Base-by-base conservation (phyloP, 2,329 filamentous ascomycete genomes). In the Zymoseptoria brevis region DNA sequence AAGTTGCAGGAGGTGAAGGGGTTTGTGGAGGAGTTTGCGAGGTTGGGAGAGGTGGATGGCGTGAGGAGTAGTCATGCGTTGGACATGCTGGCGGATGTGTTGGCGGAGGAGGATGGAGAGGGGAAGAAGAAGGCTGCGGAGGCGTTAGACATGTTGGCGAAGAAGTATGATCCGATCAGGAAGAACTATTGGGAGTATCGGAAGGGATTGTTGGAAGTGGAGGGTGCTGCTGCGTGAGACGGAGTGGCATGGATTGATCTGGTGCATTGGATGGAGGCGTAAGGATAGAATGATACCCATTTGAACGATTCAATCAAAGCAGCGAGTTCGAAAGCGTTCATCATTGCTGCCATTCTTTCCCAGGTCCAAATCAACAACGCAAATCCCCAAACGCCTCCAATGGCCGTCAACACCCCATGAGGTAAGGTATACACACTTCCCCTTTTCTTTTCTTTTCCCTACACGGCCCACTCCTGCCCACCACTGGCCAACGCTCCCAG, bases 131-230 rank as follows among this genome's bases (percentile, higher is more conserved):
- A 84, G 72, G 91, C 91, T 1, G 83, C 80, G 57, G 75, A 84
- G 69, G 90, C 88, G 61, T 75, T 96, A 68, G 82, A 82, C 59
- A 77, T 95, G 62, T 74, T 99, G 69, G 87, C 84, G 53, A 85
- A 87, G 69, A 92, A 87, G 77, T 99, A 91, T 82, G 94, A 99
- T 79, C 90, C 89, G 6, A 87, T 99, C 61, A 81, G 94, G 59
- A 87, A 86, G 64, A 93, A 92, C 64, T 99, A 96, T 75, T 99
- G 94, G 94, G 86, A 89, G 68, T 96, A 88, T 76, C 80, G 83
- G 70, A 85, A 84, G 71, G 75, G 72, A 50, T 70, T 78, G 66
- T 70, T 84, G 54, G 71, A 64, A 7, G 49, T 68, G 58, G 53
- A 57, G n/a, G 54, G 54, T 13, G 19, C 51, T 53, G 51, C 41